phyloP scores from a whole-genome alignment of 1,284 basidiomycete species.

The Leccinum subrobustum region DNA sequence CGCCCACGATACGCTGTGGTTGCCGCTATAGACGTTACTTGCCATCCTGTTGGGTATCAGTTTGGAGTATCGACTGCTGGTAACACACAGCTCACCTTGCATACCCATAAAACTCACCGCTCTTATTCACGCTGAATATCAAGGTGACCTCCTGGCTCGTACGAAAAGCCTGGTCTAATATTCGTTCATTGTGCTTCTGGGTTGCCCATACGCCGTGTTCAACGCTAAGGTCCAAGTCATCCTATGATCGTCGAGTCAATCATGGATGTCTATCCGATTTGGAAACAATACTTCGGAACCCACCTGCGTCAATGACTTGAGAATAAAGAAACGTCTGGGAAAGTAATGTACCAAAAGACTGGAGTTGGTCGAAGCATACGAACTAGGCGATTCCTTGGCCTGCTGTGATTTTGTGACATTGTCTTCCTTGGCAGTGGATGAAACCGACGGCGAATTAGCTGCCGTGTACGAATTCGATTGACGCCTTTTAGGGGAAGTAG shows the following conservation, averaged over 20 bases:
- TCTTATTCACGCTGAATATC: conserved; percentile 91
- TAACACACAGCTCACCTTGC: conserved; percentile 55
- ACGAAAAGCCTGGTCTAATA: conserved; percentile 87
- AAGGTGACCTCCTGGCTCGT: conserved; percentile 85
- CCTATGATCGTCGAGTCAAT: conserved; percentile 41
- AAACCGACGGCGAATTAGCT: conserved; percentile 18
- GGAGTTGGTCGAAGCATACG: conserved; percentile 69
- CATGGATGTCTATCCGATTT: background rate
- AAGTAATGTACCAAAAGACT: conserved; percentile 75
- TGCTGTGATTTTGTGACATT: conserved; percentile 24
- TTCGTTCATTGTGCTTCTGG: conserved; percentile 89
- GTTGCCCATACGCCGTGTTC: conserved; percentile 86
- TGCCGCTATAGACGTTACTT: conserved; percentile 50
- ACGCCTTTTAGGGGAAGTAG: conserved; percentile 22
- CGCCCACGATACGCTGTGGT: conserved; percentile 60
- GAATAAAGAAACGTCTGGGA: conserved; percentile 87
- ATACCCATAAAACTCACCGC: conserved; percentile 88
- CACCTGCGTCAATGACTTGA: conserved; percentile 85
- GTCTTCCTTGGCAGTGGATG: conserved; percentile 42
- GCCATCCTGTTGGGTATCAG: conserved; percentile 47
- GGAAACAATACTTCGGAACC: conserved; percentile 2
- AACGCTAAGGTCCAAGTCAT: conserved; percentile 85
- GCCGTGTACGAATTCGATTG: background rate
- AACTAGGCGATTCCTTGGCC: conserved; percentile 56
- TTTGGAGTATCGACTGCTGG: background rate